Evolutionary conservation across 2,329 filamentous ascomycete species (phyloP).

Genomic region (Fusarium sp.): DNA sequence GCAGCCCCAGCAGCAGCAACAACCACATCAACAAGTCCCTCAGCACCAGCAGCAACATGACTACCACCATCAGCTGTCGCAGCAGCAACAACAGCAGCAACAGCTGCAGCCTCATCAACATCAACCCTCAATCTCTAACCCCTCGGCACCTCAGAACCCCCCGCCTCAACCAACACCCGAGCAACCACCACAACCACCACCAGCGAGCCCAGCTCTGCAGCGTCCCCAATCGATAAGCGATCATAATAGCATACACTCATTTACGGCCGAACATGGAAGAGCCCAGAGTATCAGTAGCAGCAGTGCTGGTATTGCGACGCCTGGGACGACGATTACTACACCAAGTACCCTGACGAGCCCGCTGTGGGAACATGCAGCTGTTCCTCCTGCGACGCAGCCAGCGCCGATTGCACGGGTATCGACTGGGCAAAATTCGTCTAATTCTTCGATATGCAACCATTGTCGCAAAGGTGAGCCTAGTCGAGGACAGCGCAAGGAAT

Average conservation of each 20-base stretch:
- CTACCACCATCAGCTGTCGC: not conserved
- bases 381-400: slow-evolving; percentile 3
- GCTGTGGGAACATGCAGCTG: slow-evolving; percentile 7
- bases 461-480: slow-evolving; percentile 34
- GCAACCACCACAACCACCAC: not conserved
- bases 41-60: not conserved
- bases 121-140: not conserved
- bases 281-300: slow-evolving; percentile 24
- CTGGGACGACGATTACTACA: slow-evolving; percentile 17
- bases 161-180: not conserved
- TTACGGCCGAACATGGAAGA: slow-evolving; percentile 10
- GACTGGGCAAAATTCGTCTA: not conserved
- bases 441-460: slow-evolving; percentile 25
- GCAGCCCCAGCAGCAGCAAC: no score
- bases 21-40: slow-evolving; percentile 2
- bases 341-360: slow-evolving; percentile 16
- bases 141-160: not conserved
- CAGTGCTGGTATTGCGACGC: slow-evolving; percentile 18
- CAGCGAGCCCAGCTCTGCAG: slow-evolving; percentile 4
- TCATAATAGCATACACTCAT: slow-evolving; percentile 9
- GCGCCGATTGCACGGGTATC: slow-evolving; percentile 8
- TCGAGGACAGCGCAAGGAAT: fast-evolving
- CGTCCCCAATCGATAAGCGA: slow-evolving; percentile 10
- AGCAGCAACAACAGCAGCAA: not conserved
- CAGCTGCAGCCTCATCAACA: not conserved